Conservation (phyloP, 257 asterid species). For the Scutellaria barbata region DNA sequence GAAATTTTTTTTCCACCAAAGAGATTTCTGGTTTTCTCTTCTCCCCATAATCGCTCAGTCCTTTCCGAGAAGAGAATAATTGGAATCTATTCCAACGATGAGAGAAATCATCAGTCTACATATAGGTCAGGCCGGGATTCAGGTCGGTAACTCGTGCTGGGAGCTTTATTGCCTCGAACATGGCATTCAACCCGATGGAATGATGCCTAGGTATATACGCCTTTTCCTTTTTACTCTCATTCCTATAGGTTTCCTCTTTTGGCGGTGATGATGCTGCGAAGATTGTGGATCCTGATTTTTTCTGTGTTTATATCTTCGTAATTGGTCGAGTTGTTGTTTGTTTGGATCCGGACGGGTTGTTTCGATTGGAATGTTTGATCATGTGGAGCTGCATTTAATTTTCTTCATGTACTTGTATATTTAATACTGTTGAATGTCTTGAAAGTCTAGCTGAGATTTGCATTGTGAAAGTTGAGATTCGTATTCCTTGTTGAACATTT, state of each 20-base stretch:
- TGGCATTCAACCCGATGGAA: conserved; percentile 52
- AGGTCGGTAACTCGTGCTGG: conserved; percentile 58
- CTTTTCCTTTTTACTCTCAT: background rate
- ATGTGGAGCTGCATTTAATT: background rate
- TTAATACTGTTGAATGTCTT: background rate
- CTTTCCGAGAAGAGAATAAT: conserved; percentile 16
- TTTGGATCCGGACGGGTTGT: background rate
- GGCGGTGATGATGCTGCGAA: background rate
- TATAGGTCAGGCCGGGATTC: conserved; percentile 57
- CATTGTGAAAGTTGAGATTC: background rate
- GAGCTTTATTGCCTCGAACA: conserved; percentile 51
- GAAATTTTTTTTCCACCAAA: background rate
- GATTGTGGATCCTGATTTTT: conserved; percentile 19
- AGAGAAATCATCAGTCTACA: conserved; percentile 51
- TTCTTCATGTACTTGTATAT: conserved; percentile 3
- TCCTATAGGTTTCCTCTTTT: background rate
- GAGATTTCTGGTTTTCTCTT: background rate
- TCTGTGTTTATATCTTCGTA: background rate
- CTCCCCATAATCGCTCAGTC: background rate
- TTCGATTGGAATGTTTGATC: background rate
- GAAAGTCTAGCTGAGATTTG: background rate
- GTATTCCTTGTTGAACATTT: background rate
- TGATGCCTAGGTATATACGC: conserved; percentile 46
- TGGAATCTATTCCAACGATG: conserved; percentile 19
- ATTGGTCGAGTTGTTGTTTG: background rate